Evolutionary conservation across 805 yeast genomes (phyloP).

Genomic region (Yarrowia yakushimensis): DNA sequence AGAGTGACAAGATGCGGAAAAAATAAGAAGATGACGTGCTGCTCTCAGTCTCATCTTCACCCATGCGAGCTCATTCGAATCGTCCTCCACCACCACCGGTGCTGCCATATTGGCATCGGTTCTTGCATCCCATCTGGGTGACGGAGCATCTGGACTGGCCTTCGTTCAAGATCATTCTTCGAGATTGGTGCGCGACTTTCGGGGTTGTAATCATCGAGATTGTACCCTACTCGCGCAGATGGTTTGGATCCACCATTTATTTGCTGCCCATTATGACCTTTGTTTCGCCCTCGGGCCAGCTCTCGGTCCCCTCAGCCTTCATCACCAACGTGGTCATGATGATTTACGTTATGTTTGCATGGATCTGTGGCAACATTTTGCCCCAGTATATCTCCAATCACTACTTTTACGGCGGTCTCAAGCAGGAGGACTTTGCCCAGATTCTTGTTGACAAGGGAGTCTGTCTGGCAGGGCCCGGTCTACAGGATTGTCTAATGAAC

Average conservation of each 20-base stretch:
- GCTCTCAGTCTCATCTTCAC: not conserved
- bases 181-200: constrained; percentile 15
- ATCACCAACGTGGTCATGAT: constrained; percentile 10
- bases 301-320: not conserved
- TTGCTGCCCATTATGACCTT: constrained; percentile 15
- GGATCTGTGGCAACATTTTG: constrained; percentile 25
- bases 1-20: not conserved
- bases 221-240: not conserved
- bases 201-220: not conserved
- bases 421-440: constrained; percentile 29
- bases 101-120: constrained; percentile 7
- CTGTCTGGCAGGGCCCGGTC: constrained; percentile 8
- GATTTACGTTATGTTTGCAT: not conserved
- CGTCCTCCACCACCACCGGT: constrained; percentile 14
- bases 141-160: constrained; percentile 13
- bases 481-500: not conserved
- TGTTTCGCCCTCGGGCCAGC: constrained; percentile 14
- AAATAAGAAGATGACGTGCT: not conserved
- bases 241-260: constrained; percentile 6
- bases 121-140: constrained; percentile 17
- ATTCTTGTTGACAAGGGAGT: not conserved
- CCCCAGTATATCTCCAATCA: constrained; percentile 1
- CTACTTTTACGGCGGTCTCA: not conserved
- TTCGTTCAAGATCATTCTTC: not conserved
- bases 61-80: constrained; percentile 16